Conservation (phyloP, 78 protist genomes). For the Cavenderia fasciculata region DNA sequence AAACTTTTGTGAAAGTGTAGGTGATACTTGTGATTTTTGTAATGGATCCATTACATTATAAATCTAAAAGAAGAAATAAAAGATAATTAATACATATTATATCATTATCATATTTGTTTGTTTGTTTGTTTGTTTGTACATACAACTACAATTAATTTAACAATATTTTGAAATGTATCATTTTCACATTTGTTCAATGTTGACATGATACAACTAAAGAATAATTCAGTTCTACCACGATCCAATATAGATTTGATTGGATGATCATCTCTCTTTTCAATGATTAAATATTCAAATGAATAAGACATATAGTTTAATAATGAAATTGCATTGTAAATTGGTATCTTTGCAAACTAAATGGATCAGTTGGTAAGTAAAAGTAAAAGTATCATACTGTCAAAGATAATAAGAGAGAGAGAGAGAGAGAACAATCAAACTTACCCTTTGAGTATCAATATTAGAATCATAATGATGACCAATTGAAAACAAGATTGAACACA, state of each 20-base stretch:
- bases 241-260: neutral
- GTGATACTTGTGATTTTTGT: neutral
- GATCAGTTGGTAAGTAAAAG: too few species aligned
- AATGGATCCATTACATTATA: neutral
- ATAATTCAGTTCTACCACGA: neutral
- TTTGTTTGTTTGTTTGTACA: neutral
- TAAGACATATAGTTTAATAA: neutral
- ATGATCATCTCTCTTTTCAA: neutral
- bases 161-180: neutral
- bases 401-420: too few species aligned
- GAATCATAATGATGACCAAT: neutral
- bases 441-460: too few species aligned
- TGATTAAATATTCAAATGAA: neutral
- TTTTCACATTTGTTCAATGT: neutral
- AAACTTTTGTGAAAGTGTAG: neutral
- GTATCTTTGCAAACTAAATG: too few species aligned
- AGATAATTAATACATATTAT: neutral
- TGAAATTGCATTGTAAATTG: conserved; percentile 8
- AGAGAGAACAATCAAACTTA: too few species aligned
- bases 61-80: neutral
- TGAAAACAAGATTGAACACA: neutral
- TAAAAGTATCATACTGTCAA: too few species aligned
- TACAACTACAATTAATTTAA: neutral
- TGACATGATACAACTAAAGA: neutral
- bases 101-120: neutral